These are phyloP conservation scores for Ustilago esculenta DNA, from an alignment of 1,284 basidiomycete species.

Conservation along the genomic window DNA sequence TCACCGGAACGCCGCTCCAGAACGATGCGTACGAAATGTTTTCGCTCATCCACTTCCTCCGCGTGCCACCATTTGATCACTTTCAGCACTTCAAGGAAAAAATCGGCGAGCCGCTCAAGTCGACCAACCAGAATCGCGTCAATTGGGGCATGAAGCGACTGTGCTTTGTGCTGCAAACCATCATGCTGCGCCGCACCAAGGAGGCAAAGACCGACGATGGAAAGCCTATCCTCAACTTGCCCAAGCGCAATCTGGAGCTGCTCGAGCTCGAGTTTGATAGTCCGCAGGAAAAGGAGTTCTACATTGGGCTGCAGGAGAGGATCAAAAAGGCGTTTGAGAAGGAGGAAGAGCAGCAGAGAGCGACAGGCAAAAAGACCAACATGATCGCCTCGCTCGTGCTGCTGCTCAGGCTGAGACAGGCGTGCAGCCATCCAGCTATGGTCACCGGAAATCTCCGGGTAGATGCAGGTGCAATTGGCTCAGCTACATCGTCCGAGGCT, in stretches of 20 bases:
- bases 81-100: conserved; percentile 81
- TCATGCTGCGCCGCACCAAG: conserved; percentile 92
- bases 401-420: conserved; percentile 86
- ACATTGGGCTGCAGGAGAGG: conserved; percentile 78
- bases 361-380: conserved; percentile 72
- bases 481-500: conserved; percentile 6
- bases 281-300: conserved; percentile 80
- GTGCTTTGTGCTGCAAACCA: conserved; percentile 80
- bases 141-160: conserved; percentile 64
- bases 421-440: conserved; percentile 61
- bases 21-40: conserved; percentile 91
- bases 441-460: conserved; percentile 33
- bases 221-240: conserved; percentile 86
- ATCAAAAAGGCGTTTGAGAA: conserved; percentile 75
- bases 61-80: conserved; percentile 82
- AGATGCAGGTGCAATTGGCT: conserved; percentile 36
- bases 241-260: conserved; percentile 77
- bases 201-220: conserved; percentile 73
- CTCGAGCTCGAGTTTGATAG: conserved; percentile 71
- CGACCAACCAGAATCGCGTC: conserved; percentile 54
- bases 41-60: conserved; percentile 87
- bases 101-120: conserved; percentile 78
- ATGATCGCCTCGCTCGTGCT: conserved; percentile 87
- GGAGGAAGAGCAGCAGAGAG: conserved; percentile 59
- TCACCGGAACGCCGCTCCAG: conserved; percentile 71